Evolutionary conservation across 73 alveolate genomes (phyloP).

Genomic region (Diophrys sp.): DNA sequence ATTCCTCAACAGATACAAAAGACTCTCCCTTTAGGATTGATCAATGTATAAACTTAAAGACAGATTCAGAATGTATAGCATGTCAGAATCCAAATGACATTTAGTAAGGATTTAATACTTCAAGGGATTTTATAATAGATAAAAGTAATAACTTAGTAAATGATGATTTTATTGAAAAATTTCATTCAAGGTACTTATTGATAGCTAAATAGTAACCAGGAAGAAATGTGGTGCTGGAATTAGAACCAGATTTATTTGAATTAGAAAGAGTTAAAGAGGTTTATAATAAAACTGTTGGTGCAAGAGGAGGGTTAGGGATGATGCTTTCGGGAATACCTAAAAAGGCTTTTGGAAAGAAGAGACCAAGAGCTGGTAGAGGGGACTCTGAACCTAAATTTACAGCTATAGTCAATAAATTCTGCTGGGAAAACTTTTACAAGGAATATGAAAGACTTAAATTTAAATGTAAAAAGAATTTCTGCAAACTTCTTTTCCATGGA

Average conservation of each 20-base stretch:
- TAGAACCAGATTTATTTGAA: background rate
- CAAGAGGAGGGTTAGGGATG: background rate
- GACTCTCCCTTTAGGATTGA: too few species aligned
- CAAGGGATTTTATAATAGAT: background rate
- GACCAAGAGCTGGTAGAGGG: background rate
- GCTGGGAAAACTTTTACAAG: conserved; percentile 13
- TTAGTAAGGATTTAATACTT: background rate
- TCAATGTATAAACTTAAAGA: background rate
- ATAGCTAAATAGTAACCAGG: background rate
- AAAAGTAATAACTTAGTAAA: background rate
- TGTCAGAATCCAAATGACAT: background rate
- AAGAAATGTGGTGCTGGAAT: background rate
- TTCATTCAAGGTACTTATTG: background rate
- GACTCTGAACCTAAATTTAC: background rate
- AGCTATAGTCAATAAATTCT: background rate
- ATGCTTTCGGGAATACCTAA: background rate
- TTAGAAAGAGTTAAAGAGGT: background rate
- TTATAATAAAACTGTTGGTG: background rate
- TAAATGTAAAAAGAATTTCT: background rate
- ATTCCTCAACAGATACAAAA: too few species aligned
- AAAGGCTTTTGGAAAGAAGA: background rate
- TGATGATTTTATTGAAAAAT: background rate
- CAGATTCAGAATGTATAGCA: background rate
- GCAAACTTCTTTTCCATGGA: conserved; percentile 19
- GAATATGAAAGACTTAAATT: background rate